Evolutionary conservation across 116 monocot genomes (phyloP).

Genomic region (Trichopus zeylanicus): DNA sequence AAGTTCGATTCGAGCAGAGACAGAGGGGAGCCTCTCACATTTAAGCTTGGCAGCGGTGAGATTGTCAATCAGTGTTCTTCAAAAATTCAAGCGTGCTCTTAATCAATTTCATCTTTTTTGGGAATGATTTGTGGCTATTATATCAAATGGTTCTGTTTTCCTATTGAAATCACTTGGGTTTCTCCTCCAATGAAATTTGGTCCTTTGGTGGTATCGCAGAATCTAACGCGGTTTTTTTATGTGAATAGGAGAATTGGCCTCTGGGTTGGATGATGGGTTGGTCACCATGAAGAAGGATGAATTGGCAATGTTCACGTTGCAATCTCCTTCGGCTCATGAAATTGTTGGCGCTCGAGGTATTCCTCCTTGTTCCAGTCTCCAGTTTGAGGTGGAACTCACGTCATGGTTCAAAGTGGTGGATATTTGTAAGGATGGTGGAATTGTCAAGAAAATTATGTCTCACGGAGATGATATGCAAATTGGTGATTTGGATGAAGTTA

Average conservation of each 20-base stretch:
- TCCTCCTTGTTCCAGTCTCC: slow-evolving; percentile 23
- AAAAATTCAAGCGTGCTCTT: too few relatives aligned
- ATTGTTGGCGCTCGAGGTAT: slow-evolving; percentile 9
- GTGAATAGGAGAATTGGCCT: slow-evolving; percentile 30
- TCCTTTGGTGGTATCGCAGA: not conserved
- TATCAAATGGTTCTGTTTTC: too few relatives aligned
- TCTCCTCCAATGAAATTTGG: not conserved
- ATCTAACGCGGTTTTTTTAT: not conserved
- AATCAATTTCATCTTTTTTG: too few relatives aligned
- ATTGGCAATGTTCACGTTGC: slow-evolving; percentile 48
- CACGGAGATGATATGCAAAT: slow-evolving; percentile 33
- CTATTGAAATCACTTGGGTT: not conserved
- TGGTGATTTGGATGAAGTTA: slow-evolving; percentile 62
- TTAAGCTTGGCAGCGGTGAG: slow-evolving; percentile 47
- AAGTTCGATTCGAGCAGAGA: slow-evolving; percentile 48
- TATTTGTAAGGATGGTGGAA: slow-evolving; percentile 66
- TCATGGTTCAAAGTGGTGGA: slow-evolving; percentile 62
- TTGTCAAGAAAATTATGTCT: slow-evolving; percentile 57
- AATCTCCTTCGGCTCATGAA: slow-evolving; percentile 16
- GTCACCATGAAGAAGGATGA: slow-evolving; percentile 75
- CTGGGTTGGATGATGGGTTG: slow-evolving; percentile 49
- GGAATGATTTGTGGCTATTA: too few relatives aligned
- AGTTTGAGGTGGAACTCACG: slow-evolving; percentile 63
- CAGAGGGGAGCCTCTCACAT: slow-evolving; percentile 37
- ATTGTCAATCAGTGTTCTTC: not conserved